Base-by-base conservation (phyloP, 1,284 basidiomycete species). In the Cystobasidiaceae sp. region DNA sequence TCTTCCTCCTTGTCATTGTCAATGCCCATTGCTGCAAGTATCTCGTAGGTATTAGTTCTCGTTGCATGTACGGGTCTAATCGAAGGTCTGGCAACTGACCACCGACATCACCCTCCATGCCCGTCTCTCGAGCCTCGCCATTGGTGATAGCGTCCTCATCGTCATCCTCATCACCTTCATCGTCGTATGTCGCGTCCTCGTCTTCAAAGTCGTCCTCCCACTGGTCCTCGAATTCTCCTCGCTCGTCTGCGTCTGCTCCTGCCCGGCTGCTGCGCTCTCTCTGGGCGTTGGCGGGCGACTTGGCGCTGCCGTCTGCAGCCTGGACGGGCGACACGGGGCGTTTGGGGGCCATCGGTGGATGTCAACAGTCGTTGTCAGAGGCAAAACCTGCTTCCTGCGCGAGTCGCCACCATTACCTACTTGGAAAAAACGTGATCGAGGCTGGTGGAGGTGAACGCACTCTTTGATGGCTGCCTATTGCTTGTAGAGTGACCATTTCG, bases 171-270 rank as follows among this genome's bases (percentile, higher is more conserved):
- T 74, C 72, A n/a, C 73, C 75, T 23, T 71, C 69, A 27, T 71
- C 74, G 4, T 70, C 71, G 27, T 72, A 59, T 17, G 70, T 70
- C 23, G 73, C 72, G 5, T 71, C 73, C 28, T 74, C 78, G 66
- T 79, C 77, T 49, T 79, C 72, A 69, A 74, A 63, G 67, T 82
- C 82, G 68, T 82, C 80, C 70, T 82, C 82, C 75, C 79, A 82
- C 57, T 78, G 75, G 71, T 83, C 82, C 73, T 83, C 82, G 68
- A 82, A 82, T 75, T 82, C 81, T 66, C 82, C 82, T 81, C 82
- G 82, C 32, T 78, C 81, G 45, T 81, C 81, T 60, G 80, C 21
- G 41, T 79, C 43, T 73, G 75, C 17, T 70, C 39, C 43, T 45
- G 51, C 43, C 8, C 52, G 21, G n/a, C 43, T 34, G 23, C 61